A percentile compares a stretch with the other conserved stretches of the same genome.
These are phyloP conservation scores for Schoenoplectus triqueter DNA, from an alignment of 202 grass and related monocot species.

Conservation along the genomic window DNA sequence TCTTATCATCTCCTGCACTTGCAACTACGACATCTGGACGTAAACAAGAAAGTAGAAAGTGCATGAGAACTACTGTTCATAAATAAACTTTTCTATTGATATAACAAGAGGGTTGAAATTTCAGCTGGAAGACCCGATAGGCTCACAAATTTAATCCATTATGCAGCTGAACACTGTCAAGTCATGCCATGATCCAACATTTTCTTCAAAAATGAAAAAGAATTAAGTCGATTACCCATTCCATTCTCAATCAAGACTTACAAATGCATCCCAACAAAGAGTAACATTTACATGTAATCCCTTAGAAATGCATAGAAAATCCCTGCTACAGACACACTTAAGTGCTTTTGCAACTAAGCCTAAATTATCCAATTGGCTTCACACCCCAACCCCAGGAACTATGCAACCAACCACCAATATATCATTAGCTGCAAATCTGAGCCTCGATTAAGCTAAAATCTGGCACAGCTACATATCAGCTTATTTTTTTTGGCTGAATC, in stretches of 20 bases:
- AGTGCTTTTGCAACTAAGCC: background rate
- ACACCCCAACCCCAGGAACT: background rate
- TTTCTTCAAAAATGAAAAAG: background rate
- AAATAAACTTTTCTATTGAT: background rate
- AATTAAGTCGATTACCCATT: background rate
- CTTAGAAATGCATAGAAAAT: background rate
- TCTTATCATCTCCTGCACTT: conserved; percentile 95
- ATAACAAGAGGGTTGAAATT: conserved; percentile 7
- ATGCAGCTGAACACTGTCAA: background rate
- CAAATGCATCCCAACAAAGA: background rate
- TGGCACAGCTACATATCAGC: too few species aligned
- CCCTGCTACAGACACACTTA: background rate
- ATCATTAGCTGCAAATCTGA: background rate
- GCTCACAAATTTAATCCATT: too few species aligned
- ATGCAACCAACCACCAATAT: background rate
- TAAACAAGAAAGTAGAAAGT: background rate
- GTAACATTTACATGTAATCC: background rate
- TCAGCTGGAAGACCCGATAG: background rate
- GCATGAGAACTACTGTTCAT: conserved; percentile 11
- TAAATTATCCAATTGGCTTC: background rate
- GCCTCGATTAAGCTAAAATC: background rate
- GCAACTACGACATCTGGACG: conserved; percentile 82
- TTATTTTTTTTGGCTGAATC: too few species aligned
- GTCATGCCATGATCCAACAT: too few species aligned
- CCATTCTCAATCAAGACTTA: background rate